Conservation (phyloP, 1,284 basidiomycete species). For the Tilletia caries region DNA sequence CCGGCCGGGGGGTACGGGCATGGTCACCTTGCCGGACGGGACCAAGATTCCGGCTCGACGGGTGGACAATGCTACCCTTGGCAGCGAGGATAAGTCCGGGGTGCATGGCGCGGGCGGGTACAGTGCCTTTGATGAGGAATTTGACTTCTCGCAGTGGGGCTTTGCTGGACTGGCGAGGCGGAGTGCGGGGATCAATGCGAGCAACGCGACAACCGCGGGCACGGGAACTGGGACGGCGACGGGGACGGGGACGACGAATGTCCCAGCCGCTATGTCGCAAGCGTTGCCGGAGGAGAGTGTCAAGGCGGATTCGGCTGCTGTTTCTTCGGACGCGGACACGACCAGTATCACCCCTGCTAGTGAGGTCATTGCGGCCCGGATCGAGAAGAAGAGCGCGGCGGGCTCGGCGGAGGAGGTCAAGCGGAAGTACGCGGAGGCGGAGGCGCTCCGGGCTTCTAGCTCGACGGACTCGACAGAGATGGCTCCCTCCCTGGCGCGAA, state of each 20-base stretch:
- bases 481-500: too few relatives aligned
- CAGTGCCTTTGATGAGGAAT: constrained; percentile 23
- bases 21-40: constrained; percentile 51
- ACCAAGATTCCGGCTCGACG: constrained; percentile 45
- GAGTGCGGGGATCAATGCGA: constrained; percentile 24
- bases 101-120: not conserved
- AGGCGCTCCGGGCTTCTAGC: not conserved
- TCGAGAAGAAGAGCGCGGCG: constrained; percentile 15
- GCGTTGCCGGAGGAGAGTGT: not conserved
- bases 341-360: constrained; percentile 25
- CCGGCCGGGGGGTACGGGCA: constrained; percentile 50
- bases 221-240: constrained; percentile 23
- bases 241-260: not conserved
- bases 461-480: too few relatives aligned
- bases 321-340: constrained; percentile 26
- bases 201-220: constrained; percentile 25
- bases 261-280: constrained; percentile 13
- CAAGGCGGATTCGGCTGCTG: constrained; percentile 7
- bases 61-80: constrained; percentile 33
- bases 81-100: constrained; percentile 20
- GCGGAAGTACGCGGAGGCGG: not conserved
- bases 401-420: not conserved
- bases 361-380: constrained; percentile 24
- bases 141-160: constrained; percentile 43
- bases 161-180: constrained; percentile 45